phyloP scores from a whole-genome alignment of 2,329 filamentous ascomycete genomes.

The Aspergillus novofumigatus region DNA sequence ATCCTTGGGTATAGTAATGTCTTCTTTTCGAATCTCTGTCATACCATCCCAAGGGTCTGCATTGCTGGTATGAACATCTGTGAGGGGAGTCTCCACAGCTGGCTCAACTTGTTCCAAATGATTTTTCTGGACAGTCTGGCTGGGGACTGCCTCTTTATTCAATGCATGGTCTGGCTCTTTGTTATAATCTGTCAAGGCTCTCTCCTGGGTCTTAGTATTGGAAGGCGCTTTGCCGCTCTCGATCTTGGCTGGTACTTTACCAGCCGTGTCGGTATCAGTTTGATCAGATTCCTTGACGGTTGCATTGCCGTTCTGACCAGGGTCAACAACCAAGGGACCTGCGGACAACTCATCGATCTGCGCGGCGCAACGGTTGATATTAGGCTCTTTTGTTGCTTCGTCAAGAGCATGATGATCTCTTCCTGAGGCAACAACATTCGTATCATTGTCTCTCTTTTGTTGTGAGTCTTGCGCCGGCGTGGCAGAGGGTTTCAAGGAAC shows the following conservation, averaged over 20 bases:
- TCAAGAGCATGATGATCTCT: neutral
- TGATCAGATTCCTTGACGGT: neutral
- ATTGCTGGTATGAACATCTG: neutral
- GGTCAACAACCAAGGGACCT: neutral
- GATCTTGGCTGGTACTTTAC: neutral
- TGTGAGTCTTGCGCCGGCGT: neutral
- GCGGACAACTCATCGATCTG: neutral
- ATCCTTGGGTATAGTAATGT: constrained; percentile 45
- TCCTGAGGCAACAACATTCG: neutral
- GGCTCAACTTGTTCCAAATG: neutral
- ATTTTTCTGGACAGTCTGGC: neutral
- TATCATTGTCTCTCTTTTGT: neutral
- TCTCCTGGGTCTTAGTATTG: neutral
- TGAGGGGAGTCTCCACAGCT: neutral
- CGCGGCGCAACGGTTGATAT: neutral
- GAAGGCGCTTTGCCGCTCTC: neutral
- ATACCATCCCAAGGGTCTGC: constrained; percentile 28
- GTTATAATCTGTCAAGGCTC: neutral
- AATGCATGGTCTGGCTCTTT: neutral
- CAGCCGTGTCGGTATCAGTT: neutral
- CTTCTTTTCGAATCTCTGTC: constrained; percentile 37
- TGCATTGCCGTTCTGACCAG: neutral
- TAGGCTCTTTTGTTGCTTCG: neutral
- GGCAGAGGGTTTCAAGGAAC: neutral
- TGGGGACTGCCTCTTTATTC: neutral